Base-by-base conservation (phyloP, 331 rosid genomes). In the Quercus lobata region DNA sequence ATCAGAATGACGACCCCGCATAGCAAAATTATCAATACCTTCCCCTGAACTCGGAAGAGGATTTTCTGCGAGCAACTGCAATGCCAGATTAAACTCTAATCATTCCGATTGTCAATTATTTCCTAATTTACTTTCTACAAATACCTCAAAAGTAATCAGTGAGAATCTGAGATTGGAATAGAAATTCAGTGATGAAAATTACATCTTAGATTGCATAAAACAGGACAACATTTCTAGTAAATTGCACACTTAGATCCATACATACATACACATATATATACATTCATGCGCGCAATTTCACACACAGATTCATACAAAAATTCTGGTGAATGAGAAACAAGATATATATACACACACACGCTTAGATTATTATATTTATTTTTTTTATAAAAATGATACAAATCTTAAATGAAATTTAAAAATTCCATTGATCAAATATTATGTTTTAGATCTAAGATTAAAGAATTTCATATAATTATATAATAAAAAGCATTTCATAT, bases 1-100 rank as follows among this genome's bases (percentile, higher is more conserved):
- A 53, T 85, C 86, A 7, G 32, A 21, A 54, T 88, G 89, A 74
- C 97, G 82, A 75, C 94, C 97, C 69, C 97, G 83, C 97, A 93
- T 91, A 44, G 87, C 83, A 74, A 77, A 88, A 57, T 77, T 68
- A 58, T 57, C 30, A 27, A 86, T 76, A 53, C 82, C 89, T 69
- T 85, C 62, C 78, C 81, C 80, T 44, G 84, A 76, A 6, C 46
- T 80, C 15, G 63, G 79, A 80, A 78, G 24, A 63, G 70, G 57
- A 65, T 56, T 44, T n/a, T 61, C 70, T 72, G 6, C 79, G 35
- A 34, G 81, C 32, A 60, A 32, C 83, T 88, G 78, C 91, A 78
- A 78, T 82, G 58, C 41, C 30, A 74, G 17, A 85, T 76, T 41
- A 81, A 78, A 66, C 18, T 35, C 10, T 32, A 37, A 79, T 57